Conservation (phyloP, 768 basidiomycete genomes). For the Leccinum olivaceopallidum region DNA sequence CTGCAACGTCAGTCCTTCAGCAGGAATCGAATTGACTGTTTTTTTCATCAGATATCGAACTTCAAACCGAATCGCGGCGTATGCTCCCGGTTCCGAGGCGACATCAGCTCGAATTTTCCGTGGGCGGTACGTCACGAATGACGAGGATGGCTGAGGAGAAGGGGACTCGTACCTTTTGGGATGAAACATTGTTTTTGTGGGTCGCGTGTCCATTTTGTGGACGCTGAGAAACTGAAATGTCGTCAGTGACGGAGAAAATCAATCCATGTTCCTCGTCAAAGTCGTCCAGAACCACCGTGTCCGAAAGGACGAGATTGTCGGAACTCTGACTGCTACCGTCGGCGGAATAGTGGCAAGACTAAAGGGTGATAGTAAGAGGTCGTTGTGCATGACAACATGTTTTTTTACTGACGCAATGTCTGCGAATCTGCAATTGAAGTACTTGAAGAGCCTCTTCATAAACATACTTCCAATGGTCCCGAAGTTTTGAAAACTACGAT, state of each 20-base stretch:
- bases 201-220: neutral
- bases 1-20: neutral
- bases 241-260: neutral
- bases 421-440: neutral
- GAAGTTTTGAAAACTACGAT: neutral
- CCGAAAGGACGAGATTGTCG: neutral
- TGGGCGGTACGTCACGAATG: neutral
- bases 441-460: neutral
- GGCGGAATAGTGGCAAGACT: neutral
- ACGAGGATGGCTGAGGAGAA: neutral
- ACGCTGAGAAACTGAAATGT: neutral
- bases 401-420: neutral
- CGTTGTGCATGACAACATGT: neutral
- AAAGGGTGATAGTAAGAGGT: neutral
- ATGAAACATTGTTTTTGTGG: neutral
- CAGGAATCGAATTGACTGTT: too few species aligned
- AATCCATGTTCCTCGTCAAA: neutral
- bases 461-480: neutral
- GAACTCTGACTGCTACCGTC: neutral
- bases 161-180: neutral
- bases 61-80: neutral
- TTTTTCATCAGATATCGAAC: slow-evolving; percentile 3
- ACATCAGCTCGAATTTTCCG: neutral
- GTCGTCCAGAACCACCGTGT: neutral
- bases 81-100: neutral